These are phyloP conservation scores for Phaeolepiota aurea DNA, from an alignment of 768 basidiomycete genomes.

Conservation along the genomic window DNA sequence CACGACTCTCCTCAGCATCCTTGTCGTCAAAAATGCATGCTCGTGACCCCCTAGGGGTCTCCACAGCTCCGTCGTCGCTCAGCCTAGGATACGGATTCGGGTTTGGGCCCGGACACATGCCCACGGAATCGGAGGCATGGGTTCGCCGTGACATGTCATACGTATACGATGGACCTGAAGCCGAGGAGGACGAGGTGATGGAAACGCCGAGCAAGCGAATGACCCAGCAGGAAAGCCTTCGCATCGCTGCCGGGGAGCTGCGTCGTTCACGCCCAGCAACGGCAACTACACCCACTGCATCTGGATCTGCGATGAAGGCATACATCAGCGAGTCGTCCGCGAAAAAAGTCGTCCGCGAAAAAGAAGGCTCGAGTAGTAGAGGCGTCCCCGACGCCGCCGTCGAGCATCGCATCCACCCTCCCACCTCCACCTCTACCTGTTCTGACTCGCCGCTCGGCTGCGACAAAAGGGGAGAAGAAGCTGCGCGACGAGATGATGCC, in stretches of 20 bases:
- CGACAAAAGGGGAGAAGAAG: constrained; percentile 36
- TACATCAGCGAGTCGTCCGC: no score
- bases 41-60: no score
- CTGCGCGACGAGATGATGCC: constrained; percentile 70
- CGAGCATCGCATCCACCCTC: constrained; percentile 6
- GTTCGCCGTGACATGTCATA: no score
- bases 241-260: constrained; percentile 15
- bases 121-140: no score
- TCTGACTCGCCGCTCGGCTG: constrained; percentile 29
- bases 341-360: constrained; percentile 7
- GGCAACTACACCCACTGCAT: constrained; percentile 3
- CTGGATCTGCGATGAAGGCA: constrained; percentile 4
- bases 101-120: no score
- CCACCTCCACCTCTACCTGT: constrained; percentile 5
- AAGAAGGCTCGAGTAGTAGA: constrained; percentile 1
- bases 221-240: constrained; percentile 18
- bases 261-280: constrained; percentile 8
- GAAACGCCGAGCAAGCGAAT: constrained; percentile 5
- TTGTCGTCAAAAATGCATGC: no score
- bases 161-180: no score
- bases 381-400: not conserved
- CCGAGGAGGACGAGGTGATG: constrained; percentile 2
- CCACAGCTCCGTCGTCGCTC: no score
- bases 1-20: no score
- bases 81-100: no score